Conservation (phyloP, 2,329 filamentous ascomycete species). For the Rosellinia necatrix region DNA sequence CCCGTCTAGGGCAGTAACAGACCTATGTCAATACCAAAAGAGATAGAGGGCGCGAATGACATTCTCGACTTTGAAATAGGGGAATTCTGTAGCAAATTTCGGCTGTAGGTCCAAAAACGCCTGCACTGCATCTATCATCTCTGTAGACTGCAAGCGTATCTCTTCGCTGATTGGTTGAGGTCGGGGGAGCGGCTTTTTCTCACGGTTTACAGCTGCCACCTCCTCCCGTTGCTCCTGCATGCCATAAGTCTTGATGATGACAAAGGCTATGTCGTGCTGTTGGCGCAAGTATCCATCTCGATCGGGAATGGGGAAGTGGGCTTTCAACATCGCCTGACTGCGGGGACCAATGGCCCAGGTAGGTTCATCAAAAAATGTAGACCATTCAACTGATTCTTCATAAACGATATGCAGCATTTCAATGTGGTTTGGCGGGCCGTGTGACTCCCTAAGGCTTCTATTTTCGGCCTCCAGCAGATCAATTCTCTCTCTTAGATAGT, state of each 20-base stretch:
- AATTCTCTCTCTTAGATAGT: too few relatives aligned
- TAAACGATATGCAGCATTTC: neutral
- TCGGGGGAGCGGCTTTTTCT: neutral
- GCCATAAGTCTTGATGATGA: neutral
- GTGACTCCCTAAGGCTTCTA: too few relatives aligned
- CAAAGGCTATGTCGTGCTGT: neutral
- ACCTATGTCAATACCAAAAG: neutral
- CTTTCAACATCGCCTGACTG: neutral
- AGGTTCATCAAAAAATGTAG: slow-evolving; percentile 9
- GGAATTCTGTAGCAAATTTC: neutral
- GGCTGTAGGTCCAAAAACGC: neutral
- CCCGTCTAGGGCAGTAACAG: neutral
- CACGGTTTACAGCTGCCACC: neutral
- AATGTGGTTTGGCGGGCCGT: neutral
- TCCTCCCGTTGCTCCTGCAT: neutral
- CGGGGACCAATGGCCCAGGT: slow-evolving; percentile 6
- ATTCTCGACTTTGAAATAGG: neutral
- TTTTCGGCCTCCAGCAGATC: too few relatives aligned
- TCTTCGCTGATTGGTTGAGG: neutral
- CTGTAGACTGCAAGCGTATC: neutral
- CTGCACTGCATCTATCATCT: neutral
- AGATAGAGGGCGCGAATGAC: neutral
- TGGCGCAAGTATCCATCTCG: too few relatives aligned
- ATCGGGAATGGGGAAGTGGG: slow-evolving; percentile 16
- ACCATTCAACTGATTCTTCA: neutral